A percentile compares a stretch with the other conserved stretches of the same genome.
Conservation (phyloP, 352 stramenopile species). For the Phytopythium kandeliae region DNA sequence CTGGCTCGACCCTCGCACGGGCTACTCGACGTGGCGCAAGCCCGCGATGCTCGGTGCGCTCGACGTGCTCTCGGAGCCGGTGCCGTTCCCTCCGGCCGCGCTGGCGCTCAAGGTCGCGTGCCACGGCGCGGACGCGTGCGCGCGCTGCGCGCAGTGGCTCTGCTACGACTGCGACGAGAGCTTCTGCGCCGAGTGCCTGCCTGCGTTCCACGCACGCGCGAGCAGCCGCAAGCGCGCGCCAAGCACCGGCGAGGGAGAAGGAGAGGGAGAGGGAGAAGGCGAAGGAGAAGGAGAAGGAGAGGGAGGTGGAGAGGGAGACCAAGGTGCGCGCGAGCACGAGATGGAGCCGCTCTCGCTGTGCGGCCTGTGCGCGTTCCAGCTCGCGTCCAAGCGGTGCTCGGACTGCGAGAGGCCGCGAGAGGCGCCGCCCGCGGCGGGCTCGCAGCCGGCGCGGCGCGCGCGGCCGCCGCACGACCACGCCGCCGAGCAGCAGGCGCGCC, state of each 20-base stretch:
- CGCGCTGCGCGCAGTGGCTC: conserved; percentile 44
- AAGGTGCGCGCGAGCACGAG: conserved; percentile 31
- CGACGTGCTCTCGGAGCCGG: conserved; percentile 40
- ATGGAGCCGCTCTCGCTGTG: conserved; percentile 37
- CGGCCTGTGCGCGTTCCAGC: conserved; percentile 57
- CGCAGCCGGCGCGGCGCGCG: not conserved
- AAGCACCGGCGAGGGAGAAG: too few relatives aligned
- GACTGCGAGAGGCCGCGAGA: conserved; percentile 18
- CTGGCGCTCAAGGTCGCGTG: conserved; percentile 36
- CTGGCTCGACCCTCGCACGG: conserved; percentile 62
- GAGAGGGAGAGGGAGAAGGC: too few relatives aligned
- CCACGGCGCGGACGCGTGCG: conserved; percentile 33
- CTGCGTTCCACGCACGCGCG: conserved; percentile 27
- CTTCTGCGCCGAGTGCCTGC: conserved; percentile 44
- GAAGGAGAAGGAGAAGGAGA: too few relatives aligned
- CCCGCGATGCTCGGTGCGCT: conserved; percentile 34
- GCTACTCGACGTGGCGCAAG: conserved; percentile 71
- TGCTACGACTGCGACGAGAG: conserved; percentile 55
- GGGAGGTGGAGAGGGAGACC: too few relatives aligned
- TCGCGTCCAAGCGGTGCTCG: conserved; percentile 43
- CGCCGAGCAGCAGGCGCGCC: conserved; percentile 23
- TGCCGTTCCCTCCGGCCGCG: conserved; percentile 37
- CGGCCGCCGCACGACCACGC: not conserved
- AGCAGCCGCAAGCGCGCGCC: conserved; percentile 3
- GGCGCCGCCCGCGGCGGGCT: not conserved